phyloP scores from a whole-genome alignment of 441 rosid genomes.

The Capsella rubella region DNA sequence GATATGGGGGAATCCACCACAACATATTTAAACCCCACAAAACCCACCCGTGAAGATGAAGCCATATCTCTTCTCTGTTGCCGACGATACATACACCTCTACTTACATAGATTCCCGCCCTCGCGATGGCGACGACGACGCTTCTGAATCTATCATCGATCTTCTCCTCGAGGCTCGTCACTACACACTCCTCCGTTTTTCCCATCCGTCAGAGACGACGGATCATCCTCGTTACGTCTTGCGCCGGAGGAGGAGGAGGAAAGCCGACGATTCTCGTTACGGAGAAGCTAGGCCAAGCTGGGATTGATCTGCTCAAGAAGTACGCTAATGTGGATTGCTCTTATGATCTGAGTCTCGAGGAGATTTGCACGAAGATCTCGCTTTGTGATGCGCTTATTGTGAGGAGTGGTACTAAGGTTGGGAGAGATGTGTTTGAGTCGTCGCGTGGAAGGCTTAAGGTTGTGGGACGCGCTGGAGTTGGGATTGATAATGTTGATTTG shows the following conservation, averaged over 20 bases:
- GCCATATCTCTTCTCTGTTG: conserved; percentile 29
- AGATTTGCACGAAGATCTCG: conserved; percentile 65
- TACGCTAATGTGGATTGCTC: conserved; percentile 68
- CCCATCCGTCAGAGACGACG: conserved; percentile 25
- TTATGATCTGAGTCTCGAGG: conserved; percentile 61
- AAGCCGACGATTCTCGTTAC: conserved; percentile 69
- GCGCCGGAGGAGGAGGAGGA: conserved; percentile 42
- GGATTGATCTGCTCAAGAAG: conserved; percentile 53
- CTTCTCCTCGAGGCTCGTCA: conserved; percentile 26
- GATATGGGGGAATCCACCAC: conserved; percentile 41
- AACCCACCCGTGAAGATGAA: conserved; percentile 34
- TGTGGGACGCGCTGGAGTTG: conserved; percentile 76
- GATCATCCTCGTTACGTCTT: conserved; percentile 33
- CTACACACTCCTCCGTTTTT: conserved; percentile 33
- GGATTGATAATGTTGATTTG: conserved; percentile 72
- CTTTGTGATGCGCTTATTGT: conserved; percentile 69
- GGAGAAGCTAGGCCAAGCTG: conserved; percentile 70
- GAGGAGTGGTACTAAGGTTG: conserved; percentile 73
- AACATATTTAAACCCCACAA: conserved; percentile 44
- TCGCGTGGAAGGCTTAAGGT: conserved; percentile 70
- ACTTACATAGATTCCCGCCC: conserved; percentile 38
- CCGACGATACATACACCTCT: conserved; percentile 41
- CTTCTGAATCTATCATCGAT: conserved; percentile 38
- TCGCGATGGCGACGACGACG: conserved; percentile 37
- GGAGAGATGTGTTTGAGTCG: conserved; percentile 68